Conservation (phyloP, 2,329 filamentous ascomycete species). For the Zymoseptoria passerinii region DNA sequence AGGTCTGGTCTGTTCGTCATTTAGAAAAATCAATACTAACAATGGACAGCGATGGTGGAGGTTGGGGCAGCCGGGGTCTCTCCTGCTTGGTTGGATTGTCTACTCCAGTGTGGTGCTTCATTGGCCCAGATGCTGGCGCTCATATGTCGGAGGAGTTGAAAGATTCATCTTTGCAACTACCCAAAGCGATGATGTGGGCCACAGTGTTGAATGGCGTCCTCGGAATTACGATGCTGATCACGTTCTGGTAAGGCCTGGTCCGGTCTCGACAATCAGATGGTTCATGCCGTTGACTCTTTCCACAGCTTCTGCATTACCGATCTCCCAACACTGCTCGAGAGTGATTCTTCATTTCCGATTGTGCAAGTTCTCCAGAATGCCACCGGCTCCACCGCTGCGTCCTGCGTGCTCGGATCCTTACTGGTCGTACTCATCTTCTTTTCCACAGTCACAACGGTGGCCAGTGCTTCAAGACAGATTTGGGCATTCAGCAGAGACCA, state of each 20-base stretch:
- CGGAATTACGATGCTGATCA: conserved; percentile 32
- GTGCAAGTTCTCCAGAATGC: conserved; percentile 26
- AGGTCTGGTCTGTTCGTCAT: background rate
- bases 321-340: conserved; percentile 19
- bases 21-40: conserved; percentile 1
- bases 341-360: conserved; percentile 23
- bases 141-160: conserved; percentile 30
- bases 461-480: conserved; percentile 27
- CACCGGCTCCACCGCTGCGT: conserved; percentile 25
- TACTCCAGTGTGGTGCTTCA: conserved; percentile 30
- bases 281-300: conserved; percentile 1
- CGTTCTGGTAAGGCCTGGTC: conserved; percentile 26
- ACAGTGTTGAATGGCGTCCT: conserved; percentile 32
- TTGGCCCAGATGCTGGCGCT: conserved; percentile 31
- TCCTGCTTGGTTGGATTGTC: conserved; percentile 38
- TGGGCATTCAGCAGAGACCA: conserved; percentile 29
- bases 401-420: conserved; percentile 24
- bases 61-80: conserved; percentile 35
- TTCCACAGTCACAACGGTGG: conserved; percentile 29
- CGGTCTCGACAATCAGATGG: background rate
- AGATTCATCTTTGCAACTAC: conserved; percentile 36
- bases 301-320: conserved; percentile 26
- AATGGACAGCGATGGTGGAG: conserved; percentile 29
- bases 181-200: conserved; percentile 36
- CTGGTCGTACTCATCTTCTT: conserved; percentile 29